Base-by-base conservation (phyloP, 768 basidiomycete species). In the Heimioporus sp. region DNA sequence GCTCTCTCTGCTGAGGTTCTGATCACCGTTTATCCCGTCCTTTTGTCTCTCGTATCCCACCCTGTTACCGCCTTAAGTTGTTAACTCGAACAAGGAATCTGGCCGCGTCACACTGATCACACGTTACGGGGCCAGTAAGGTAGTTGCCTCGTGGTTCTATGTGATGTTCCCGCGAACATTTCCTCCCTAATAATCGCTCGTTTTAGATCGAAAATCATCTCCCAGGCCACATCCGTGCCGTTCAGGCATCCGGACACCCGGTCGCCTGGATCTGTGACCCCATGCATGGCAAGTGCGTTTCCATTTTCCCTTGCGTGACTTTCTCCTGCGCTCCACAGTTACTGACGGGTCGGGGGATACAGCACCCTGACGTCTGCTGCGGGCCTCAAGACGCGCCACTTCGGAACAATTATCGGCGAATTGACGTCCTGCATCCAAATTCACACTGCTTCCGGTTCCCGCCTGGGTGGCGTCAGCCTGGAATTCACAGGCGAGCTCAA, bases 181-280 rank as follows among this genome's bases (percentile, higher is more conserved):
- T 28, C 24, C 24, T 5, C 24, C 6, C 20, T 47, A 10, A 46
- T 32, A 2, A 47, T 50, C 32, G 13, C 8, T 46, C 11, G 11
- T 45, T 19, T n/a, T 57, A 93, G 91, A 82, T 97, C 56, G 85
- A 84, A 48, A 67, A 77, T 28, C 78, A 84, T 61, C 83, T 98
- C 9, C 78, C 92, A 0, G 77, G 69, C 0, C 96, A 98, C 66
- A 95, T 99, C 65, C 66, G 69, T 12, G 86, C 84, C 9, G 95
- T 99, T 15, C 85, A 89, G 63, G 56, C 71, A 45, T 86, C 92
- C 2, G 82, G 80, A 0, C 94, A 98, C 65, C 89, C 90, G 2
- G 94, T 97, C 3, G 82, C 86, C 10, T 98, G 95, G 93, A 80
- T 95, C 45, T 95, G 91, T 63, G 97, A 98, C 71, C 94, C 95